phyloP scores from a whole-genome alignment of 805 yeast species.

The Kodamaea sagamina region DNA sequence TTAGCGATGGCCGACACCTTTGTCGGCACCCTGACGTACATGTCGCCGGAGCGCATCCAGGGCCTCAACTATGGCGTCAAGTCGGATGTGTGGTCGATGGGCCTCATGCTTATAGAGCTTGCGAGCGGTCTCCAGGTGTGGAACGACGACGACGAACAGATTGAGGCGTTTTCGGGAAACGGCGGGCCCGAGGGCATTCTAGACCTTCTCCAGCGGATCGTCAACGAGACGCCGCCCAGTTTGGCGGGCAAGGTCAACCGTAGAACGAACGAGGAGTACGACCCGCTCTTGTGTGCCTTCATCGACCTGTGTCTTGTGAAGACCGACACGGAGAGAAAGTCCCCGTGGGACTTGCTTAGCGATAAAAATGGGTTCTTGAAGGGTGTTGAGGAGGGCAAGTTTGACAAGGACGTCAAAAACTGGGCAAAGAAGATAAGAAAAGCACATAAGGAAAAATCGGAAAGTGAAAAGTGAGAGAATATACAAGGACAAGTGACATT shows the following conservation, averaged over 20 bases:
- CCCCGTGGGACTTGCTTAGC: slow-evolving; percentile 67
- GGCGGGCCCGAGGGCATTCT: slow-evolving; percentile 76
- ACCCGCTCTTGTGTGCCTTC: slow-evolving; percentile 59
- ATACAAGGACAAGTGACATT: too few species aligned
- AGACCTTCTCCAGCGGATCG: slow-evolving; percentile 88
- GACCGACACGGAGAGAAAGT: slow-evolving; percentile 65
- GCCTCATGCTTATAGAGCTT: slow-evolving; percentile 83
- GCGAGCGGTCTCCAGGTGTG: slow-evolving; percentile 86
- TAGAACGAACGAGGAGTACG: slow-evolving; percentile 33
- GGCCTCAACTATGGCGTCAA: slow-evolving; percentile 93
- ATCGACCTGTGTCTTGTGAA: slow-evolving; percentile 74
- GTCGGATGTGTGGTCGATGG: slow-evolving; percentile 97
- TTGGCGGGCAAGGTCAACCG: slow-evolving; percentile 42
- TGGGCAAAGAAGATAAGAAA: slow-evolving; percentile 46
- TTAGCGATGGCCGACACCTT: slow-evolving; percentile 87
- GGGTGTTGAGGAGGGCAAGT: slow-evolving; percentile 32
- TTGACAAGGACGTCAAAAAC: slow-evolving; percentile 37
- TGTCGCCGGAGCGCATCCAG: slow-evolving; percentile 96
- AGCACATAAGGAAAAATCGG: slow-evolving; percentile 27
- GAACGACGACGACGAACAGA: slow-evolving; percentile 49
- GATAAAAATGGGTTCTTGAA: slow-evolving; percentile 30
- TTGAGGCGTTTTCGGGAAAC: slow-evolving; percentile 30
- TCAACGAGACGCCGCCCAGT: slow-evolving; percentile 87
- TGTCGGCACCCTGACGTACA: slow-evolving; percentile 96
- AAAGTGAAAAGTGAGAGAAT: slow-evolving; percentile 9